Conservation (phyloP, 108 stramenopile genomes). For the Nitzschia palea region DNA sequence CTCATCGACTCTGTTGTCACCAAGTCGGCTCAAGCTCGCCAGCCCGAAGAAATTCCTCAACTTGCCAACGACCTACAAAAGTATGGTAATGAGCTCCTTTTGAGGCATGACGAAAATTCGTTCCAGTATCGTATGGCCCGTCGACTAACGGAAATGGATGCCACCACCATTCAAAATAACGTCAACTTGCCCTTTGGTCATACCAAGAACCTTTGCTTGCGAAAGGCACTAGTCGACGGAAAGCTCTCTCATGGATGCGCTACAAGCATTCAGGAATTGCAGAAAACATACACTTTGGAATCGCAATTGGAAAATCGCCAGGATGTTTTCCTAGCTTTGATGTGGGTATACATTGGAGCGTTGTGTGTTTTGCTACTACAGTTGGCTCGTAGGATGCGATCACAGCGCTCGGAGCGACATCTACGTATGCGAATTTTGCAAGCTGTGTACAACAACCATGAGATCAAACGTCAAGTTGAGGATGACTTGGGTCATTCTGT, state of each 20-base stretch:
- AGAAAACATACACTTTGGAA: conserved; percentile 8
- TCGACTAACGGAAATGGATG: conserved; percentile 42
- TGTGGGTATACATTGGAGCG: conserved; percentile 15
- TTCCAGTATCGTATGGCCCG: conserved; percentile 30
- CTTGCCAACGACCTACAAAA: conserved; percentile 16
- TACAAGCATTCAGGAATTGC: conserved; percentile 22
- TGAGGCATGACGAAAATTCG: background rate
- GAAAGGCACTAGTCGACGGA: conserved; percentile 5
- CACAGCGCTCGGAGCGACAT: background rate
- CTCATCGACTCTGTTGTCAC: conserved; percentile 11
- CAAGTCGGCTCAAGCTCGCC: conserved; percentile 5
- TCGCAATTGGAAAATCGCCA: conserved; percentile 9
- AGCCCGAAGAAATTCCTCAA: conserved; percentile 28
- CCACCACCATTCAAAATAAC: conserved; percentile 15
- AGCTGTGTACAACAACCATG: conserved; percentile 30
- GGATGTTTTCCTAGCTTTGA: background rate
- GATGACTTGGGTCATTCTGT: conserved; percentile 28
- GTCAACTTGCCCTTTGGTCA: conserved; percentile 22
- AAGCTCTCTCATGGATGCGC: conserved; percentile 21
- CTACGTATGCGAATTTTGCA: conserved; percentile 17
- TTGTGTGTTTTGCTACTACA: background rate
- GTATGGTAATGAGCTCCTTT: conserved; percentile 10
- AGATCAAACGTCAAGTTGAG: conserved; percentile 29
- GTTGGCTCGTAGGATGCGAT: background rate
- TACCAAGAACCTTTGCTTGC: conserved; percentile 35